Evolutionary conservation across 495 filamentous ascomycete genomes (phyloP).

Genomic region (Aspergillus leporis): DNA sequence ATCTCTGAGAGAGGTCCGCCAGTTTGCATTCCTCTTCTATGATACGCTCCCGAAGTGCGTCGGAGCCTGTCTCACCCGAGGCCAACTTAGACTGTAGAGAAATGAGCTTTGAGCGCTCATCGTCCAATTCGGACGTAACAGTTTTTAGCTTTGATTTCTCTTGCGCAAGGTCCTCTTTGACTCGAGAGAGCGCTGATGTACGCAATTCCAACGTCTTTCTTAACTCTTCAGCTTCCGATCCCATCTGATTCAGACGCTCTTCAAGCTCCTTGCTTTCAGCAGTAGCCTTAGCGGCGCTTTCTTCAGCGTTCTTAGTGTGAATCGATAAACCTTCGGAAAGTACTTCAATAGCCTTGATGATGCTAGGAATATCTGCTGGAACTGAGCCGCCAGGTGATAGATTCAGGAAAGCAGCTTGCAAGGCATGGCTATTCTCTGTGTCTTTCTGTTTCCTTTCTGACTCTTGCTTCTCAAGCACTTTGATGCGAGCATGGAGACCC

Average conservation of each 20-base stretch:
- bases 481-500: slow-evolving; percentile 44
- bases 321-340: slow-evolving; percentile 57
- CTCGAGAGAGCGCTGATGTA: slow-evolving; percentile 37
- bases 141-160: slow-evolving; percentile 58
- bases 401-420: slow-evolving; percentile 63
- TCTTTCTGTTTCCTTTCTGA: slow-evolving; percentile 51
- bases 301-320: slow-evolving; percentile 43
- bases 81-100: slow-evolving; percentile 67
- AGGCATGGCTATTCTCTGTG: slow-evolving; percentile 50
- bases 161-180: slow-evolving; percentile 48
- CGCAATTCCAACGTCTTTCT: slow-evolving; percentile 47
- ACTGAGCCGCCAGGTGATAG: slow-evolving; percentile 56
- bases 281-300: slow-evolving; percentile 34
- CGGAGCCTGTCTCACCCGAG: slow-evolving; percentile 77
- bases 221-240: slow-evolving; percentile 38
- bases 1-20: slow-evolving; percentile 58
- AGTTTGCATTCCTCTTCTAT: slow-evolving; percentile 68
- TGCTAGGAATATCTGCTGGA: slow-evolving; percentile 57
- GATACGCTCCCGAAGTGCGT: slow-evolving; percentile 69
- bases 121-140: slow-evolving; percentile 63
- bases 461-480: slow-evolving; percentile 48
- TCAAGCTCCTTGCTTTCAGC: slow-evolving; percentile 51
- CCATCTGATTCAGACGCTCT: slow-evolving; percentile 46
- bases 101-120: slow-evolving; percentile 64
- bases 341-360: slow-evolving; percentile 65